phyloP scores from a whole-genome alignment of 768 basidiomycete species.

The Rhizopogon sp. region DNA sequence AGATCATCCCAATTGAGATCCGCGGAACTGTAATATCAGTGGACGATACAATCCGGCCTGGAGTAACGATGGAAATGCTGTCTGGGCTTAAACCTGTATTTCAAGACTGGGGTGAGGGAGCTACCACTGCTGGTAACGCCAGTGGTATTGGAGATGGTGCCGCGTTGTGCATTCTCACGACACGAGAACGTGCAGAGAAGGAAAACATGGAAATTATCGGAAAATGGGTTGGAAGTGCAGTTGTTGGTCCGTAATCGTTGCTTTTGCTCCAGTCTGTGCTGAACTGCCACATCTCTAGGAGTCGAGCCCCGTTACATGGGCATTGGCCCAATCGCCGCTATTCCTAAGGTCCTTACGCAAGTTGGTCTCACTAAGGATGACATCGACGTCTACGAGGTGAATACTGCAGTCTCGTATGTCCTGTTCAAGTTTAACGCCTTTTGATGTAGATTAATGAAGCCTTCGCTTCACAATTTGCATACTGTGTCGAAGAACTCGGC shows the following conservation, averaged over 20 bases:
- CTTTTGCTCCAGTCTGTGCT: neutral
- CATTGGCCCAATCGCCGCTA: slow-evolving; percentile 65
- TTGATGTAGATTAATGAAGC: slow-evolving; percentile 74
- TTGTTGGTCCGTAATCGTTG: slow-evolving; percentile 54
- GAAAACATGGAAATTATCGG: slow-evolving; percentile 77
- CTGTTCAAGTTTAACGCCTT: neutral
- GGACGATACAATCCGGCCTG: slow-evolving; percentile 87
- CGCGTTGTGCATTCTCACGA: slow-evolving; percentile 76
- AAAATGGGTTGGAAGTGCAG: slow-evolving; percentile 74
- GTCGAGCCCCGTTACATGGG: slow-evolving; percentile 80
- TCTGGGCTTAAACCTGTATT: slow-evolving; percentile 83
- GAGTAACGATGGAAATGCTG: slow-evolving; percentile 76
- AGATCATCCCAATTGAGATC: slow-evolving; percentile 85
- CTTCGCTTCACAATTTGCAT: slow-evolving; percentile 91
- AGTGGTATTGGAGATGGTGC: slow-evolving; percentile 93
- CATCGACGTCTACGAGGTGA: slow-evolving; percentile 71
- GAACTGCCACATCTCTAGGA: slow-evolving; percentile 33
- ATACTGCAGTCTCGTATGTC: neutral
- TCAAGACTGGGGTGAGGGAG: slow-evolving; percentile 64
- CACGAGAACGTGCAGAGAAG: slow-evolving; percentile 69
- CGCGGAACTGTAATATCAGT: slow-evolving; percentile 59
- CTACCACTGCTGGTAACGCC: slow-evolving; percentile 81
- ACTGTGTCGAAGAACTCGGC: slow-evolving; percentile 77
- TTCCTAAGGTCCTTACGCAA: slow-evolving; percentile 62
- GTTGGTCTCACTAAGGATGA: slow-evolving; percentile 65